Evolutionary conservation across 1,284 basidiomycete genomes (phyloP).

Genomic region (Bjerkandera adusta): DNA sequence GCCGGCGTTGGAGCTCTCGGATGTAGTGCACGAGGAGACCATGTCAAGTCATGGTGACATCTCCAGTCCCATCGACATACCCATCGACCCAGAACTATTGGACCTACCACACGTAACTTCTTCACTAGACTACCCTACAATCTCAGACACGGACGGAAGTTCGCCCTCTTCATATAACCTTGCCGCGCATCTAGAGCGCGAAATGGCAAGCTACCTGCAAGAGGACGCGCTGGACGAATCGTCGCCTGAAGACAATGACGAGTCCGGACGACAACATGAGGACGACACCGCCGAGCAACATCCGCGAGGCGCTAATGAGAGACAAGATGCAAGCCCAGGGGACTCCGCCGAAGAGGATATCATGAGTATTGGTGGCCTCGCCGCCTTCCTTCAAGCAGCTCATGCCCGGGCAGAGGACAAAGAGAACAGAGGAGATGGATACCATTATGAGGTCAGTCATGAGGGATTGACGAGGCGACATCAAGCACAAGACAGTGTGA

Average conservation of each 20-base stretch:
- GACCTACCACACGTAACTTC: slow-evolving; percentile 28
- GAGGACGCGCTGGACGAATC: slow-evolving; percentile 67
- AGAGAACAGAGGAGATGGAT: slow-evolving; percentile 44
- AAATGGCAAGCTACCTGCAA: slow-evolving; percentile 66
- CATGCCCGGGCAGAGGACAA: slow-evolving; percentile 56
- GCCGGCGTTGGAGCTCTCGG: slow-evolving; percentile 66
- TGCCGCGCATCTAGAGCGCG: slow-evolving; percentile 72
- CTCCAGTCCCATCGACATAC: slow-evolving; percentile 19
- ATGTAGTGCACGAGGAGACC: slow-evolving; percentile 75
- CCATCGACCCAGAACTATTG: slow-evolving; percentile 23
- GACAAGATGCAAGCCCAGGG: neutral
- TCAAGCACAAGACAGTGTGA: slow-evolving; percentile 43
- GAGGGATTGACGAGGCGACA: slow-evolving; percentile 39
- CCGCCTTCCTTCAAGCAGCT: slow-evolving; percentile 72
- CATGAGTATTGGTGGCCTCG: slow-evolving; percentile 58
- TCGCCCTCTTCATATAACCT: slow-evolving; percentile 34
- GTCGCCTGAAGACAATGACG: slow-evolving; percentile 53
- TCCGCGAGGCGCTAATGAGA: slow-evolving; percentile 4
- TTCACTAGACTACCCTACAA: slow-evolving; percentile 8
- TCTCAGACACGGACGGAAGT: slow-evolving; percentile 15
- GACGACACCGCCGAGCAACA: neutral
- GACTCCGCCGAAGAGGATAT: neutral
- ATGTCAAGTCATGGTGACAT: slow-evolving; percentile 36
- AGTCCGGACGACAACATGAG: slow-evolving; percentile 55
- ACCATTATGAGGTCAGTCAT: too few relatives aligned